Evolutionary conservation across 139 green algal species (phyloP), one percentile per base, ranked within the genome.

Genomic region (Chlamydomonas asymmetrica): DNA sequence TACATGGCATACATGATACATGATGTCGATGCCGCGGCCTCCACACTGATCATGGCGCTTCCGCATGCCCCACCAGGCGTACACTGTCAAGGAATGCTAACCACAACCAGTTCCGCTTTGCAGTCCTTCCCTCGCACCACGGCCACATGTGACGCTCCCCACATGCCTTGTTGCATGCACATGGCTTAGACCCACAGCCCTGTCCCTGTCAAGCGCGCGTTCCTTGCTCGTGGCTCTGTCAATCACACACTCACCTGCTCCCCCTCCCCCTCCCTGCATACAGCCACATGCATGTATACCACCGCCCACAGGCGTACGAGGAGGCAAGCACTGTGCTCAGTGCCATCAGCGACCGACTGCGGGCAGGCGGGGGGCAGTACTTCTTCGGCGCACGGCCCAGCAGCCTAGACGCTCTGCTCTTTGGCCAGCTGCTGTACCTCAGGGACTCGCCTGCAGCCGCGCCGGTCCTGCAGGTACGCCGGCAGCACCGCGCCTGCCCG

Each of bases 341-440:
- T 9, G 81, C 81, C 4, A 48, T 92, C 37, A 63, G 71, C 54
- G 85, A 91, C 71, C 74, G 81, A 16, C 70, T 93, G 41, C 52
- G 59, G 25, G 66, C 79, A 31, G 67, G 50, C 4, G 61, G 66
- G 29, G 79, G 75, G 1, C 48, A 37, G 27, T 94, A 81, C 80
- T 81, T 93, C 45, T 88, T 94, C 31, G 90, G 90, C 0, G 32
- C 65, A 27, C n/a, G 35, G 5, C 86, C 90, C 37, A 84, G 81
- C 86, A 91, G 73, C 50, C 29, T 91, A 25, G 90, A 94, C 72
- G 90, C 90, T 3, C 71, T 91, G 69, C 73, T 94, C 62, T 81
- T 82, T 43, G 86, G 84, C 1, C 87, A 92, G 67, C 79, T 92
- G 54, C 57, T 85, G 7, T 92, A 87, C 72, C 89, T 89, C 61